Conservation (phyloP, 1,139 yeast genomes). For the Torulaspora globosa region DNA sequence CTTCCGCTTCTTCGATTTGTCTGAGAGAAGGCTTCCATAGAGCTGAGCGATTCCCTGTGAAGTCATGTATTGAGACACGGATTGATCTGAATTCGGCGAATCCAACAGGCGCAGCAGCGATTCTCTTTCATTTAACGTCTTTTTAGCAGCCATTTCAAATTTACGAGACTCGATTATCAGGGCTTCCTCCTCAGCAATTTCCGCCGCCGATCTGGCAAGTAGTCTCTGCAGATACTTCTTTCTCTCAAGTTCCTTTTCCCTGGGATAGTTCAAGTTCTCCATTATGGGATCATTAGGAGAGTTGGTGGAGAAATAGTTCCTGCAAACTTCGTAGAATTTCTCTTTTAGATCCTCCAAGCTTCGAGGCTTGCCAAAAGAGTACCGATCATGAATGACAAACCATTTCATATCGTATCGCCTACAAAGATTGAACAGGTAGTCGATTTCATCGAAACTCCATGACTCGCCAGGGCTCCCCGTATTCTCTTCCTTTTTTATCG, state of each 20-base stretch:
- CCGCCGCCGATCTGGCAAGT: slow-evolving; percentile 85
- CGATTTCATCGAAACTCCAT: slow-evolving; percentile 81
- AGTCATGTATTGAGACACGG: slow-evolving; percentile 75
- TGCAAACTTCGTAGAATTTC: slow-evolving; percentile 64
- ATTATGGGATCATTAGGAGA: slow-evolving; percentile 44
- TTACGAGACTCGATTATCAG: slow-evolving; percentile 87
- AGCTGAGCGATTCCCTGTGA: slow-evolving; percentile 88
- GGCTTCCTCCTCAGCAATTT: slow-evolving; percentile 96
- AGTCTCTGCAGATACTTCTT: slow-evolving; percentile 75
- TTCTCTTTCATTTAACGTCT: slow-evolving; percentile 79
- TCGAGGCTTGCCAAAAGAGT: slow-evolving; percentile 40
- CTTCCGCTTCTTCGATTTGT: slow-evolving; percentile 57
- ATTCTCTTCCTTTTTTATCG: slow-evolving; percentile 2
- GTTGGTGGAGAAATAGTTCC: slow-evolving; percentile 36
- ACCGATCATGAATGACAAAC: slow-evolving; percentile 80
- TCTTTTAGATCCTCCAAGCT: slow-evolving; percentile 74
- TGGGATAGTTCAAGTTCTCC: slow-evolving; percentile 50
- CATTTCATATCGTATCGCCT: slow-evolving; percentile 76
- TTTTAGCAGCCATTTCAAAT: slow-evolving; percentile 88
- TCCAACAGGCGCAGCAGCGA: slow-evolving; percentile 75
- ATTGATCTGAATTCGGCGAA: slow-evolving; percentile 67
- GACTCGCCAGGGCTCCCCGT: slow-evolving; percentile 5
- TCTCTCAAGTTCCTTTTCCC: slow-evolving; percentile 66
- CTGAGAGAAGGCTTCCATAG: slow-evolving; percentile 77
- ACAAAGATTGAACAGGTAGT: slow-evolving; percentile 68